Percentiles rank a stretch among this genome's conserved stretches.
Conservation (phyloP, 192 early-diverging fungal species). For the Gigaspora rosea region DNA sequence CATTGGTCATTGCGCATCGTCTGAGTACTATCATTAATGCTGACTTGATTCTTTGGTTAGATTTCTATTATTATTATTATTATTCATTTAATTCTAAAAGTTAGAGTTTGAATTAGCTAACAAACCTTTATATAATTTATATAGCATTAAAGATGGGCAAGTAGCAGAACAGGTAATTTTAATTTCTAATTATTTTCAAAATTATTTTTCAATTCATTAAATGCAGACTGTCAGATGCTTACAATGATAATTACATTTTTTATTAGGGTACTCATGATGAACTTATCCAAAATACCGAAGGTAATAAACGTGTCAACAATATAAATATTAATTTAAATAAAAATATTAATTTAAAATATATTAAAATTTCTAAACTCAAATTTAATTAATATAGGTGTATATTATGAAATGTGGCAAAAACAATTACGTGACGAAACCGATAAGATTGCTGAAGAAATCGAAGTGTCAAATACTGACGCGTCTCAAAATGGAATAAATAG, state of each 20-base stretch:
- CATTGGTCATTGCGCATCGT: slow-evolving; percentile 85
- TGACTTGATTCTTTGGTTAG: slow-evolving; percentile 51
- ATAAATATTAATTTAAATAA: not conserved
- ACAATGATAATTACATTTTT: slow-evolving; percentile 18
- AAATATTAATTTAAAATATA: not conserved
- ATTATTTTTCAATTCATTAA: too few relatives aligned
- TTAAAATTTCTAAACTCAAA: not conserved
- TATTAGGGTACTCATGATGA: slow-evolving; percentile 83
- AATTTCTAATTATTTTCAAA: too few relatives aligned
- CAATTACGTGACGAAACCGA: slow-evolving; percentile 63
- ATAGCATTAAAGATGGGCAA: slow-evolving; percentile 69
- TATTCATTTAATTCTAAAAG: not conserved
- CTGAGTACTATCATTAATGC: slow-evolving; percentile 83
- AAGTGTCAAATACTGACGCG: too few relatives aligned
- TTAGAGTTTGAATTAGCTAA: not conserved
- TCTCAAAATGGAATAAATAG: too few relatives aligned
- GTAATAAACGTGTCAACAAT: slow-evolving; percentile 42
- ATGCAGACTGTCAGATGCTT: too few relatives aligned
- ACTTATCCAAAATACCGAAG: slow-evolving; percentile 56
- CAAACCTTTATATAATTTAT: not conserved
- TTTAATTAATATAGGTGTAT: slow-evolving; percentile 56
- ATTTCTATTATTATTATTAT: not conserved
- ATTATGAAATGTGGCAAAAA: slow-evolving; percentile 92
- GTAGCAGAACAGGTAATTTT: slow-evolving; percentile 53
- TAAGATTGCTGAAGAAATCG: too few relatives aligned